Base-by-base conservation (phyloP, 129 eudicot species). In the Helichrysum umbraculigerum region DNA sequence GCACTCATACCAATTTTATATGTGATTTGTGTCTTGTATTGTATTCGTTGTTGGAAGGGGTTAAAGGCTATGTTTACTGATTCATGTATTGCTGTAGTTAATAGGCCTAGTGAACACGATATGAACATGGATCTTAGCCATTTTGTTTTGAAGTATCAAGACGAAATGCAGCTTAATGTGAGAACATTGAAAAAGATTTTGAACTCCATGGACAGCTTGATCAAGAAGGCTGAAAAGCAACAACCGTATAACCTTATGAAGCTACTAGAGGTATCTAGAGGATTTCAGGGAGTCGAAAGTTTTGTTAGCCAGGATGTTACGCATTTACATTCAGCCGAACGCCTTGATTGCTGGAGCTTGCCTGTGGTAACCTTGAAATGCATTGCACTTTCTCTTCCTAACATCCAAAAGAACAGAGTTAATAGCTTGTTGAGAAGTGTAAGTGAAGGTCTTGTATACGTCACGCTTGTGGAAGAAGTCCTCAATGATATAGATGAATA, bases 351-450 rank as follows among this genome's bases (percentile, higher is more conserved):
- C 15, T 83, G 90, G 90, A 34, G 85, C 58, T 72, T 86, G 20
- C 75, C 85, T 4, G 52, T 86, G 21, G 85, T 80, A 19, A 86
- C 85, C n/a, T 62, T 86, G 7, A 82, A 87, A 12, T 51, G 83
- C 62, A 83, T 86, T 1, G 81, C 85, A 1, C 7, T 83, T 51
- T 76, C 87, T 22, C 85, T 86, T 29, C 78, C 90, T 3, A 64
- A 70, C 17, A 50, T 73, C 44, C 34, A 28, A 29, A 58, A 25
- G 4, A 5, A 61, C 19, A 15, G 0, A 14, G 51, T 47, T 16
- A 34, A 74, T 6, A 30, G 1, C 12, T 63, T 83, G 28, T 3
- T 83, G 17, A 11, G 19, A 3, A 54, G 81, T 21, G 83, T 86
- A 5, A 47, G 52, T 25, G 87, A 86, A 74, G 90, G 79, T 28